phyloP scores from a whole-genome alignment of 148 eudicot genomes.

The Chenopodium berlandieri region DNA sequence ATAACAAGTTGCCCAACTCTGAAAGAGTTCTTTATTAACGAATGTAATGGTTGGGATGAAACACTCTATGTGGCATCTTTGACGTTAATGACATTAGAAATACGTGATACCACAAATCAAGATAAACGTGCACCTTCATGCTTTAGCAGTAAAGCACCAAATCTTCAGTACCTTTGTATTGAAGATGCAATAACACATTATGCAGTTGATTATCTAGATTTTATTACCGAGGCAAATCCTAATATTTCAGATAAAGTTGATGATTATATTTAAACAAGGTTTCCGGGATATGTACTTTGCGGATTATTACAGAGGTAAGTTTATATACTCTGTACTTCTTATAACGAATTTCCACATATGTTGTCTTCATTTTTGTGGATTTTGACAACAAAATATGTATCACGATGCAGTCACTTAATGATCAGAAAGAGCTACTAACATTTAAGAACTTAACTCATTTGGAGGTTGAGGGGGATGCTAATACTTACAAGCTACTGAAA shows the following conservation, averaged over 20 bases:
- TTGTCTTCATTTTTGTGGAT: neutral
- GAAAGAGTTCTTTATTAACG: neutral
- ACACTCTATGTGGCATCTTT: neutral
- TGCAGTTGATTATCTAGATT: neutral
- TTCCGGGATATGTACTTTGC: too few relatives aligned
- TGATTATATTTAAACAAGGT: too few relatives aligned
- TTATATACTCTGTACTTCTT: neutral
- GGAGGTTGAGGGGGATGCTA: neutral
- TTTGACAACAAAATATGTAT: neutral
- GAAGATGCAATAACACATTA: neutral
- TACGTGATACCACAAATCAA: neutral
- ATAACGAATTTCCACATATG: too few relatives aligned
- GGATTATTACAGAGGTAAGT: too few relatives aligned
- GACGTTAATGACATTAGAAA: neutral
- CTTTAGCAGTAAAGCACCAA: neutral
- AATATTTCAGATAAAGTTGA: too few relatives aligned
- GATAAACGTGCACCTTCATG: too few relatives aligned
- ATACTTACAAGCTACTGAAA: neutral
- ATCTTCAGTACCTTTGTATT: neutral
- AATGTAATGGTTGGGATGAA: neutral
- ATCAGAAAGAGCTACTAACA: neutral
- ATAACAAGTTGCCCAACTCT: too few relatives aligned
- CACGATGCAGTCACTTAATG: neutral
- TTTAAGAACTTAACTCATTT: neutral
- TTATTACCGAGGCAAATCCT: neutral